Conservation (phyloP, 192 early-diverging fungal genomes). For the Gigaspora rosea region DNA sequence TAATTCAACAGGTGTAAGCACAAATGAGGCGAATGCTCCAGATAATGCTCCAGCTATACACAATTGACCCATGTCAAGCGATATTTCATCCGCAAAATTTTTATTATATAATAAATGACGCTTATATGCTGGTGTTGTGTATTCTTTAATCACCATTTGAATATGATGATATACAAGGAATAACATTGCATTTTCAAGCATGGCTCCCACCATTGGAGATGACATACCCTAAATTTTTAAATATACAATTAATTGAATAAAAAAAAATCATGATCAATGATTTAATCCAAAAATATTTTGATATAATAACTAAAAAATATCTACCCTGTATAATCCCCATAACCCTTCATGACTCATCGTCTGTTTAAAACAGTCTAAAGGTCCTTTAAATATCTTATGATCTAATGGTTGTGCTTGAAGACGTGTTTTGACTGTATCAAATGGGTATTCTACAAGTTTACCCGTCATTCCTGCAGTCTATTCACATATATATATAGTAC, state of each 20-base stretch:
- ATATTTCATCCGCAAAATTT: slow-evolving; percentile 25
- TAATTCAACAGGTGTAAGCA: no score
- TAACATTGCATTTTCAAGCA: no score
- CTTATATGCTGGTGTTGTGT: slow-evolving; percentile 38
- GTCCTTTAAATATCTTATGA: no score
- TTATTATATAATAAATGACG: slow-evolving; percentile 5
- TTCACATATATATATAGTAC: no score
- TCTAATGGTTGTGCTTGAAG: no score
- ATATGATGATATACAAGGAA: slow-evolving; percentile 86
- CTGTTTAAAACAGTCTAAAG: slow-evolving; percentile 78
- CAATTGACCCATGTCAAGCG: slow-evolving; percentile 68
- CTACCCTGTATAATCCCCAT: slow-evolving; percentile 85
- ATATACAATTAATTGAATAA: slow-evolving; percentile 76
- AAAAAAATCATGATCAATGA: not conserved
- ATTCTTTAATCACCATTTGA: slow-evolving; percentile 67
- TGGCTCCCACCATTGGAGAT: no score
- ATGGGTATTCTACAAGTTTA: no score
- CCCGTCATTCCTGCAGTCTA: slow-evolving; percentile 85
- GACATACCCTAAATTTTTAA: slow-evolving; percentile 83
- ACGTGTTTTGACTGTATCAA: no score
- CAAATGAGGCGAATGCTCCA: slow-evolving; percentile 80
- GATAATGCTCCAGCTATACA: slow-evolving; percentile 82
- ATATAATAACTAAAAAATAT: not conserved
- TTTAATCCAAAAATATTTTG: not conserved
- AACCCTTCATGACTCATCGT: slow-evolving; percentile 81